Evolutionary conservation across 1,139 yeast genomes (phyloP).

Genomic region (Candida sp.): DNA sequence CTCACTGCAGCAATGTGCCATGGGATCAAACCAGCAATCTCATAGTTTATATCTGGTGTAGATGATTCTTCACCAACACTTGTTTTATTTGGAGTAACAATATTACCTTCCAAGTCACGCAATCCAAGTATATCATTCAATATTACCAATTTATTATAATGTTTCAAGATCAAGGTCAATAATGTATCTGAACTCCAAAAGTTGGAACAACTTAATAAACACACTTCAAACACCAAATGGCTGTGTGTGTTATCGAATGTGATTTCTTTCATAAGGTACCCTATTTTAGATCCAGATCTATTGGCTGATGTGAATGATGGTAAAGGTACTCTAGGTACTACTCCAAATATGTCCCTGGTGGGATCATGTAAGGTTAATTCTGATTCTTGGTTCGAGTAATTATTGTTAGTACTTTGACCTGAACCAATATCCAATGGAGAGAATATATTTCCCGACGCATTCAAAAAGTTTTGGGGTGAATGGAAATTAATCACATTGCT

Average conservation of each 20-base stretch:
- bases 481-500: slow-evolving; percentile 28
- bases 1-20: slow-evolving; percentile 82
- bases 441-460: slow-evolving; percentile 31
- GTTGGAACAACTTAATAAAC: slow-evolving; percentile 65
- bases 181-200: slow-evolving; percentile 54
- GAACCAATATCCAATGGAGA: slow-evolving; percentile 26
- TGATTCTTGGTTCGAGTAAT: slow-evolving; percentile 14
- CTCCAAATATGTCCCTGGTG: slow-evolving; percentile 58
- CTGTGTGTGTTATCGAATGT: slow-evolving; percentile 1
- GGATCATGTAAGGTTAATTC: slow-evolving; percentile 46
- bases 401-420: slow-evolving; percentile 5
- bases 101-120: slow-evolving; percentile 20
- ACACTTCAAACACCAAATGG: slow-evolving; percentile 51
- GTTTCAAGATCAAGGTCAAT: slow-evolving; percentile 58
- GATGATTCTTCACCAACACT: background rate
- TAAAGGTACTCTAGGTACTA: slow-evolving; percentile 57
- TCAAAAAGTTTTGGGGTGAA: slow-evolving; percentile 39
- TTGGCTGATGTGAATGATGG: slow-evolving; percentile 70
- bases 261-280: slow-evolving; percentile 53
- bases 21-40: slow-evolving; percentile 46
- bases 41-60: slow-evolving; percentile 15
- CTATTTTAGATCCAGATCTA: slow-evolving; percentile 69
- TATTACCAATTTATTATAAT: slow-evolving; percentile 64
- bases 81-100: slow-evolving; percentile 3
- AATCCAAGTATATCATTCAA: slow-evolving; percentile 42